phyloP scores from a whole-genome alignment of 2,329 filamentous ascomycete species.

The Cadophora malorum region DNA sequence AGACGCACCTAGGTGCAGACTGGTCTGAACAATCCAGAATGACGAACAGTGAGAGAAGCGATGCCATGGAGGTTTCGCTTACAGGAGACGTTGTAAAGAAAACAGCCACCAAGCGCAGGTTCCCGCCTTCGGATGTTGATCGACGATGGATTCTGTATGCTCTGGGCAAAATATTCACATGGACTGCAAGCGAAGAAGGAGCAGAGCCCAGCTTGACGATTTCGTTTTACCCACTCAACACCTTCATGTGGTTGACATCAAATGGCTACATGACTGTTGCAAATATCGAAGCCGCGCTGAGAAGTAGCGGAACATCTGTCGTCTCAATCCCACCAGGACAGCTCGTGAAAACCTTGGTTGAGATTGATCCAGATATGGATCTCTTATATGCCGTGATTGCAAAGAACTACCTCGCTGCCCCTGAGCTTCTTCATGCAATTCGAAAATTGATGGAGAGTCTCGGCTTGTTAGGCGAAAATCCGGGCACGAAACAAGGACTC shows the following conservation, averaged over 20 bases:
- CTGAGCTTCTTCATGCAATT: constrained; percentile 71
- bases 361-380: constrained; percentile 72
- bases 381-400: constrained; percentile 70
- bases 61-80: constrained; percentile 22
- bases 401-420: constrained; percentile 67
- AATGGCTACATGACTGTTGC: constrained; percentile 65
- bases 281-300: constrained; percentile 65
- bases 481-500: constrained; percentile 36
- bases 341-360: constrained; percentile 65
- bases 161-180: constrained; percentile 55
- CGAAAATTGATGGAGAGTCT: constrained; percentile 73
- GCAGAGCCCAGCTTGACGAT: constrained; percentile 45
- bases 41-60: constrained; percentile 15
- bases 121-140: constrained; percentile 62
- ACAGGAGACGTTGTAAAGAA: constrained; percentile 24
- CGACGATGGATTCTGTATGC: constrained; percentile 67
- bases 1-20: constrained; percentile 46
- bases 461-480: constrained; percentile 53
- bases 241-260: constrained; percentile 64
- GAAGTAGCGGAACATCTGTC: constrained; percentile 49
- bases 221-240: constrained; percentile 54
- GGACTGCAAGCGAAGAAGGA: constrained; percentile 29
- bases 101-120: constrained; percentile 46
- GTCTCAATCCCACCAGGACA: constrained; percentile 61
- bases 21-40: constrained; percentile 8